Evolutionary conservation across 768 basidiomycete species (phyloP).

Genomic region (Boletus vermiculosoides): DNA sequence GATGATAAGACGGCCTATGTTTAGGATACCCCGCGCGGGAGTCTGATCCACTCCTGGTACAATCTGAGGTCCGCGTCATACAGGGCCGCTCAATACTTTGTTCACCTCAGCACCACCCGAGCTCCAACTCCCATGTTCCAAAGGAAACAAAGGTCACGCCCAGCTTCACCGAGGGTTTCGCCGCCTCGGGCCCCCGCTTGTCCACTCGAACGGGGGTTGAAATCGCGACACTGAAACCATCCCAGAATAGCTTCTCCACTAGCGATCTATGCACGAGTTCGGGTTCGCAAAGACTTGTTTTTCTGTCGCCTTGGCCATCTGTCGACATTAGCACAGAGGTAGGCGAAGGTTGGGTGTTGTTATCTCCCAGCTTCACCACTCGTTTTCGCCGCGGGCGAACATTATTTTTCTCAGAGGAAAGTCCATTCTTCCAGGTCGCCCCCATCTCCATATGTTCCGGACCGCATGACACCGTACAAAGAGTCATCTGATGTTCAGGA

Average conservation of each 20-base stretch:
- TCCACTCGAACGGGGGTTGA: not conserved
- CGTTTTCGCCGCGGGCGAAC: not conserved
- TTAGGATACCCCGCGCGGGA: slow-evolving; percentile 2
- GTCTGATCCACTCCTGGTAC: not conserved
- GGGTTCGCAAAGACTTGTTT: not conserved
- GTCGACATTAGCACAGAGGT: not conserved
- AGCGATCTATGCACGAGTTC: not conserved
- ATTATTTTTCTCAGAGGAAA: not conserved
- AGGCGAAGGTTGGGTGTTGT: not conserved
- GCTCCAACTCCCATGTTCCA: slow-evolving; percentile 3
- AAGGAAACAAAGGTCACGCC: not conserved
- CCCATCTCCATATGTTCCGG: slow-evolving; percentile 5
- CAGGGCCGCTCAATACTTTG: not conserved
- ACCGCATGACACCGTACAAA: slow-evolving; percentile 2
- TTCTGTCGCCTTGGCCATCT: not conserved
- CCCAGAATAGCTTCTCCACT: slow-evolving; percentile 2
- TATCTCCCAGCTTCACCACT: not conserved
- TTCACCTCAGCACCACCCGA: not conserved
- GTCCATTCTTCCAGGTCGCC: not conserved
- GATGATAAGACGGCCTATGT: slow-evolving; percentile 1
- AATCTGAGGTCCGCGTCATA: not conserved
- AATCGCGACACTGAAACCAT: not conserved
- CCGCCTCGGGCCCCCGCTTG: not conserved
- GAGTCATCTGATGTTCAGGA: slow-evolving; percentile 19
- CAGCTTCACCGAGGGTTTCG: not conserved